Evolutionary conservation across 1,139 yeast species (phyloP).

Genomic region (Blastobotrys capitulatus): DNA sequence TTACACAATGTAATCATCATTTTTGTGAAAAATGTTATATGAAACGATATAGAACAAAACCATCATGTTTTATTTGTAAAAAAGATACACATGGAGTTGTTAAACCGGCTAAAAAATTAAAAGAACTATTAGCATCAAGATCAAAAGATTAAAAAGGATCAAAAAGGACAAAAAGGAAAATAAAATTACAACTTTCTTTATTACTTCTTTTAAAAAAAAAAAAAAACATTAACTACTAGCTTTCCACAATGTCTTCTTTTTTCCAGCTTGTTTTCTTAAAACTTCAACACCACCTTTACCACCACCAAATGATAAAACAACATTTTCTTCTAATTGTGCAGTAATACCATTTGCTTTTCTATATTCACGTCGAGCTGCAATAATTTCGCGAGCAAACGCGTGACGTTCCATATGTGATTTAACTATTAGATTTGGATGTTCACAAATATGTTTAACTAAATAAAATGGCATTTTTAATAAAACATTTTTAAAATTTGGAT

Average conservation of each 20-base stretch:
- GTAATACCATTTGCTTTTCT: slow-evolving; percentile 16
- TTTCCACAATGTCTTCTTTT: slow-evolving; percentile 31
- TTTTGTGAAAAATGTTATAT: slow-evolving; percentile 65
- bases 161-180: neutral
- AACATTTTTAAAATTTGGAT: slow-evolving; percentile 18
- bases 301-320: slow-evolving; percentile 34
- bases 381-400: slow-evolving; percentile 28
- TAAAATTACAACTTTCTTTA: neutral
- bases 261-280: slow-evolving; percentile 28
- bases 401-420: slow-evolving; percentile 30
- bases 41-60: slow-evolving; percentile 41
- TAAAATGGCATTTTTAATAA: slow-evolving; percentile 27
- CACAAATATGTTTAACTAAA: slow-evolving; percentile 28
- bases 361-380: slow-evolving; percentile 24
- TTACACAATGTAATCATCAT: slow-evolving; percentile 59
- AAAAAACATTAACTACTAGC: slow-evolving; percentile 18
- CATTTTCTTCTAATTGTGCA: slow-evolving; percentile 28
- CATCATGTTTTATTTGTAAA: slow-evolving; percentile 53
- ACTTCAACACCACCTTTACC: slow-evolving; percentile 34
- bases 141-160: neutral
- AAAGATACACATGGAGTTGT: slow-evolving; percentile 26
- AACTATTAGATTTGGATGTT: slow-evolving; percentile 25
- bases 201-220: slow-evolving; percentile 3
- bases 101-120: slow-evolving; percentile 23
- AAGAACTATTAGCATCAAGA: slow-evolving; percentile 6